Percentiles rank a stretch among this genome's conserved stretches.
These are phyloP conservation scores for Phytopythium cucurbitacearum DNA, from an alignment of 352 stramenopile species.

Conservation along the genomic window DNA sequence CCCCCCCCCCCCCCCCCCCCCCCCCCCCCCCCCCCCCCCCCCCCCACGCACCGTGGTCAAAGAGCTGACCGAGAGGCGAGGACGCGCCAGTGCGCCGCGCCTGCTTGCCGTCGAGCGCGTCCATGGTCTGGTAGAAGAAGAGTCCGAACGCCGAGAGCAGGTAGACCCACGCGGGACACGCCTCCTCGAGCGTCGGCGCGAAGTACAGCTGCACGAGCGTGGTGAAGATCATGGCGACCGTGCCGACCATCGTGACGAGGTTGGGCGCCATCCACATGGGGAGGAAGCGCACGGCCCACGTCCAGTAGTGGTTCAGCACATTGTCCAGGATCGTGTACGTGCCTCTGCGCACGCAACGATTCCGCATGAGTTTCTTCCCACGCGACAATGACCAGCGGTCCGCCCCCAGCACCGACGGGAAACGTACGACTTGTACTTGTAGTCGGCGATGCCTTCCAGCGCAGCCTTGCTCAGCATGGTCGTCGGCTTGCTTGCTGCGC, in stretches of 20 bases:
- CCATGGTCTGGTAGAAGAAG: conserved; percentile 96
- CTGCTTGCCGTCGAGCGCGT: conserved; percentile 99
- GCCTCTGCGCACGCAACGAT: conserved; percentile 28
- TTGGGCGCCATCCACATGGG: conserved; percentile 90
- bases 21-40: too few species aligned
- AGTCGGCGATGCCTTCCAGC: conserved; percentile 78
- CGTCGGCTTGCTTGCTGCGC: conserved; percentile 2
- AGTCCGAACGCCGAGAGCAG: conserved; percentile 66
- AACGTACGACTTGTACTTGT: conserved; percentile 88
- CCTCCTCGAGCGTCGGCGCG: conserved; percentile 61
- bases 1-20: too few species aligned
- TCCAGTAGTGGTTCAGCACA: conserved; percentile 87
- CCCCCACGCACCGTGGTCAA: conserved; percentile 95
- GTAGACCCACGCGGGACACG: conserved; percentile 73
- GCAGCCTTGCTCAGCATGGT: conserved; percentile 69
- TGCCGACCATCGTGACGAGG: conserved; percentile 88
- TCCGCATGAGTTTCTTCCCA: background rate
- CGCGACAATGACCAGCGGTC: background rate
- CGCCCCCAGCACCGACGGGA: background rate
- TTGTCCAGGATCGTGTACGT: conserved; percentile 88
- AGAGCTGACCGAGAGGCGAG: conserved; percentile 96
- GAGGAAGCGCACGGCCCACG: conserved; percentile 73
- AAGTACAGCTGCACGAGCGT: conserved; percentile 78
- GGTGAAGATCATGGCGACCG: conserved; percentile 67
- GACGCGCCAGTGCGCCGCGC: conserved; percentile 91